Conservation (phyloP, 106 monocot species). For the Chionographis japonica region DNA sequence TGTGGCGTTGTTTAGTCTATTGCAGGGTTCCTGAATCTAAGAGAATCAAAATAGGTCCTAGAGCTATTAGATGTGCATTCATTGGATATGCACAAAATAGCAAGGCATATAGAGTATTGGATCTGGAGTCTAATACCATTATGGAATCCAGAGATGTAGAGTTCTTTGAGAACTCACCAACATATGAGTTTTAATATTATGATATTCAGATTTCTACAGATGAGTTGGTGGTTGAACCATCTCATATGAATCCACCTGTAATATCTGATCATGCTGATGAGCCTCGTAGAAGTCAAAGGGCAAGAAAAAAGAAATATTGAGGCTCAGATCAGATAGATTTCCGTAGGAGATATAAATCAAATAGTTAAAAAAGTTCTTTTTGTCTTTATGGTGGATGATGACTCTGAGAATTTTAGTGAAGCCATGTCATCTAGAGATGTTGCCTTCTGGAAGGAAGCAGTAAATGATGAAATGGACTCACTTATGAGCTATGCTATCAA, state of each 20-base stretch:
- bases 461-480: neutral
- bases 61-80: neutral
- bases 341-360: neutral
- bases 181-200: neutral
- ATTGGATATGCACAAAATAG: neutral
- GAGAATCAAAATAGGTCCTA: neutral
- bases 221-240: neutral
- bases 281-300: neutral
- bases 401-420: neutral
- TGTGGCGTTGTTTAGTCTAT: slow-evolving; percentile 3
- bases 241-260: neutral
- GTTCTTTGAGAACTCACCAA: neutral
- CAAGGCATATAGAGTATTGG: neutral
- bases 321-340: neutral
- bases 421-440: neutral
- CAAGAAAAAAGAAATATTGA: neutral
- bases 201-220: neutral
- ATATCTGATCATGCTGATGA: neutral
- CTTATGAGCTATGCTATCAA: too few species aligned
- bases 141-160: slow-evolving; percentile 5
- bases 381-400: neutral
- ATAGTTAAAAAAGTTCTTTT: neutral
- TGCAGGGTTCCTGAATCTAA: neutral
- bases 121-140: neutral
- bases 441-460: neutral